Evolutionary conservation across 2,329 filamentous ascomycete species (phyloP).

Genomic region (Aspergillus felis): DNA sequence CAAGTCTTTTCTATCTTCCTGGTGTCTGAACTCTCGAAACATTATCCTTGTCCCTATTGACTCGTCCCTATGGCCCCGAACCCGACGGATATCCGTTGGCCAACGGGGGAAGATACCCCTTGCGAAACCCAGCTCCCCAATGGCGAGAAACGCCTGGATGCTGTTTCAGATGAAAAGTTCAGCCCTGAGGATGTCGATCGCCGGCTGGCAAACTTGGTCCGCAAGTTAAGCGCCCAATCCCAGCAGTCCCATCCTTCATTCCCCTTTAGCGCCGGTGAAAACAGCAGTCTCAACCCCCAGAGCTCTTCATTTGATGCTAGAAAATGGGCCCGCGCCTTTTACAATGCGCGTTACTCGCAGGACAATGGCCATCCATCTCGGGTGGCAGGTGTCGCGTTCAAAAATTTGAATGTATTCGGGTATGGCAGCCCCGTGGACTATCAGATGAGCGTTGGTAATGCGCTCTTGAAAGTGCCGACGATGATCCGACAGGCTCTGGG

Average conservation of each 20-base stretch:
- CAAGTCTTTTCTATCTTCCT: no score
- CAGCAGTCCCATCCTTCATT: not conserved
- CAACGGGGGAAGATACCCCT: not conserved
- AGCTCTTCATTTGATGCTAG: not conserved
- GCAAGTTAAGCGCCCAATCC: not conserved
- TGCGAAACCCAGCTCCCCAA: not conserved
- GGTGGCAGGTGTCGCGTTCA: not conserved
- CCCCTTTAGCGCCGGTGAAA: not conserved
- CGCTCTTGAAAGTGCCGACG: constrained; percentile 1
- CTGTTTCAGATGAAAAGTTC: not conserved
- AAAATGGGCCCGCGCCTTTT: constrained; percentile 3
- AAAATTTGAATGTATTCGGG: constrained; percentile 1
- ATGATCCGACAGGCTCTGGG: not conserved
- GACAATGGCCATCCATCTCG: not conserved
- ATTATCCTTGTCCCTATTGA: no score
- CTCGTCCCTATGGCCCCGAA: not conserved
- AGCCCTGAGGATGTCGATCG: not conserved
- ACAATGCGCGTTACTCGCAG: not conserved
- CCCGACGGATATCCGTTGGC: not conserved
- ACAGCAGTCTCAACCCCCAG: not conserved
- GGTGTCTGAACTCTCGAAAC: no score
- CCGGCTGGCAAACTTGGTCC: not conserved
- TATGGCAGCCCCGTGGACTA: constrained; percentile 7
- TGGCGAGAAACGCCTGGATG: not conserved
- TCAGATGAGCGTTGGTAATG: constrained; percentile 9